Evolutionary conservation across 2,329 filamentous ascomycete species (phyloP), one percentile per base, ranked within the genome.

Genomic region (Verticillium longisporum): DNA sequence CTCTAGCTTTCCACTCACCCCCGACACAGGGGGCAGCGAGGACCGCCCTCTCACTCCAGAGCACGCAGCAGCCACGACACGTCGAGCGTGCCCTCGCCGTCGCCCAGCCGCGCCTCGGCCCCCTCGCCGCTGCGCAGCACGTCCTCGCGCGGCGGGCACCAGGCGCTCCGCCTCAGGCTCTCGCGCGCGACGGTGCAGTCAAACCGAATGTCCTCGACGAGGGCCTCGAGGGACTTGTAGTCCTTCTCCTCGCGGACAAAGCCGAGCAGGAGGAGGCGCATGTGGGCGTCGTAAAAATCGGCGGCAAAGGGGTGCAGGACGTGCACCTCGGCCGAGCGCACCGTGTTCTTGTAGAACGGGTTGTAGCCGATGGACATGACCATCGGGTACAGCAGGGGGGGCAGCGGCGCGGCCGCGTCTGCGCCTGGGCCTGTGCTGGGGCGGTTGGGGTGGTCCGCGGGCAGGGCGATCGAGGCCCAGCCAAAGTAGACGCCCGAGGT

Each of bases 351-450:
- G 83, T 97, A 99, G 77, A 93, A 98, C 0, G 95, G 95, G 76
- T 98, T 99, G 83, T 93, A 98, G 55, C 95, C 95, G 66, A 97
- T 94, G 63, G 87, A 91, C 88, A 97, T 90, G 66, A 96, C 92
- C 83, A 96, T 95, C 1, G 91, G 91, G 74, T 88, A 91, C 61
- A 95, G 79, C 55, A 56, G 63, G 65, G 65, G 72, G 64, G 38
- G 26, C 26, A 26, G 26, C 26, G 26, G 26, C 26, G 26, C 26
- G 26, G 26, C 26, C 26, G 26, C 26, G 26, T 26, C 26, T 26
- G 26, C 64, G 68, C 66, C 69, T 67, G 61, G 2, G 26, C 26
- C 68, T 69, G 64, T 55, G n/a, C 61, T 62, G 66, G 61, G 13
- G 56, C 66, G 68, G 67, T 83, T 74, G 1, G 83, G 78, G 68